Base-by-base conservation (phyloP, 2,329 filamentous ascomycete species). In the Thielaviopsis euricoi region DNA sequence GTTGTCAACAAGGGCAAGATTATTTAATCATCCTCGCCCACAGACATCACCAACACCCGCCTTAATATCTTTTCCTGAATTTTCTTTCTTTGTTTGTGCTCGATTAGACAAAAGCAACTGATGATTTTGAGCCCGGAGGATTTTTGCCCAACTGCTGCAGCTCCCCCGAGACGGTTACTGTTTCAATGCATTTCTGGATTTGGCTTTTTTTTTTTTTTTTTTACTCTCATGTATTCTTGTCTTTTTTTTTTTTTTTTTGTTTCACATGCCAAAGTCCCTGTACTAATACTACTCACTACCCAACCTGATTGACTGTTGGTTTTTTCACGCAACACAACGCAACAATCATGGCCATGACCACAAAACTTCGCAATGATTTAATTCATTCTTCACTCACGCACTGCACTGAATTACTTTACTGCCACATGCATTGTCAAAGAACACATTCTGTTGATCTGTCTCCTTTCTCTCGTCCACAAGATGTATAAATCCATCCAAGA, bases 1-100 rank as follows among this genome's bases (percentile, higher is more conserved):
- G 87, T 97, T 21, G 86, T 94, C n/a, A 95, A 96, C 67, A 89
- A 90, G 73, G 93, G 93, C 19, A 83, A 83, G 62, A 86, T 96
- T 61, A 86, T 96, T 61, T 73, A 66, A 62, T 40, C 23, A 3
- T n/a, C 46, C n/a, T n/a, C n/a, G n/a, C n/a, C n/a, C n/a, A n/a
- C n/a, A n/a, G n/a, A n/a, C n/a, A n/a, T n/a, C n/a, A n/a, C n/a
- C n/a, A n/a, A n/a, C n/a, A n/a, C n/a, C n/a, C n/a, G n/a, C n/a
- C n/a, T n/a, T n/a, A n/a, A n/a, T n/a, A n/a, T 43, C 17, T 43
- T 43, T 43, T 43, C 2, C 6, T 43, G 5, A 43, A 15, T 43
- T 17, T 43, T 15, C n/a, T 17, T n/a, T 40, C 6, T 33, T 33
- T 33, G 6, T 33, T 33, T 13, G 13, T 17, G 3, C 17, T n/a